phyloP scores from a whole-genome alignment of 176 grass and related monocot species.

The Aegilops longissima region DNA sequence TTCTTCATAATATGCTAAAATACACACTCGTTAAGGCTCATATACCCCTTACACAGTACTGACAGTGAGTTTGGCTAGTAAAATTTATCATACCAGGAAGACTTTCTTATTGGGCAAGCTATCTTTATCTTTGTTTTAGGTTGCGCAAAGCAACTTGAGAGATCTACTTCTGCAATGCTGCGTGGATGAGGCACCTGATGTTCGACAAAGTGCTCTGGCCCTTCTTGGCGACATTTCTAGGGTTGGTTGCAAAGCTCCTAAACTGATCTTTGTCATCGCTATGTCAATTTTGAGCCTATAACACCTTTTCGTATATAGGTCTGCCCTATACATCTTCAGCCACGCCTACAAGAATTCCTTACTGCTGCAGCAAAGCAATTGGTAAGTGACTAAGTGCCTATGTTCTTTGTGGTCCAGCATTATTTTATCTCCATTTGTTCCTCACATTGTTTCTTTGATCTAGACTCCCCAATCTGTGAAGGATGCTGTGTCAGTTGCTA shows the following conservation, averaged over 20 bases:
- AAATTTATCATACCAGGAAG: not conserved
- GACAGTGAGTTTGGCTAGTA: not conserved
- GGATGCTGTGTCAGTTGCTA: slow-evolving; percentile 90
- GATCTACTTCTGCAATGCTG: slow-evolving; percentile 94
- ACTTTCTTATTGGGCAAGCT: not conserved
- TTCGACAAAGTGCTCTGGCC: slow-evolving; percentile 92
- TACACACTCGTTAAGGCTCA: not conserved
- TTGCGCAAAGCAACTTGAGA: slow-evolving; percentile 79
- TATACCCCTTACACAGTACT: not conserved
- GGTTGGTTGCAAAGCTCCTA: slow-evolving; percentile 48
- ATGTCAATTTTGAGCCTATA: not conserved
- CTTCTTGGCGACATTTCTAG: slow-evolving; percentile 96
- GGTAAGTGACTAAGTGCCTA: slow-evolving; percentile 42
- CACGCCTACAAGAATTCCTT: slow-evolving; percentile 79
- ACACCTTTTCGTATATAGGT: slow-evolving; percentile 49
- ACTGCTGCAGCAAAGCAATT: slow-evolving; percentile 91
- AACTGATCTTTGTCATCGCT: not conserved
- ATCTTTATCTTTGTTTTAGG: slow-evolving; percentile 49
- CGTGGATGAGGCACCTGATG: slow-evolving; percentile 85
- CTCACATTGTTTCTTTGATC: slow-evolving; percentile 37
- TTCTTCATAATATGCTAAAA: not conserved
- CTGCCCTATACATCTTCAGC: slow-evolving; percentile 86
- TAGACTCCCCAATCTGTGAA: slow-evolving; percentile 73
- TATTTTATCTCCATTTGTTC: not conserved
- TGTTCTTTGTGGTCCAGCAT: slow-evolving; percentile 3